Base-by-base conservation (phyloP, 1,139 yeast genomes). In the Yamadazyma triangularis region DNA sequence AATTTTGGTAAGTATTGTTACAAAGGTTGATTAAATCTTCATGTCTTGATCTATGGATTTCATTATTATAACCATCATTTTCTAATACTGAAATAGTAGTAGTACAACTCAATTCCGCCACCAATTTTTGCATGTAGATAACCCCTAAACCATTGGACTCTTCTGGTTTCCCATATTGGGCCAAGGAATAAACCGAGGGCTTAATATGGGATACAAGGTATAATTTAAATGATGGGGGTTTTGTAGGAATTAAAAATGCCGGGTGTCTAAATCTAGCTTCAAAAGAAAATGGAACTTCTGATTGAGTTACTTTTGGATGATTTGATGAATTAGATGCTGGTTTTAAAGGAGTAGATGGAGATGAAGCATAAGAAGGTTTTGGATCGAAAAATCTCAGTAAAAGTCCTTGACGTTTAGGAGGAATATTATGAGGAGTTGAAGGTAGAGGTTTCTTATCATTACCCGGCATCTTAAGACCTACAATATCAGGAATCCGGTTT, bases 111-210 rank as follows among this genome's bases (percentile, higher is more conserved):
- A 73, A 42, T n/a, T 60, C 65, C 4, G 71, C 51, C 8, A 43
- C 41, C 13, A 73, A 43, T 21, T 50, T 47, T 29, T 66, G 71
- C 24, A 73, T 41, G 40, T 65, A 71, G 0, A 73, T 49, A 10
- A 63, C 55, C 0, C 79, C 79, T 26, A 70, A 47, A 0, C 78
- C 78, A 34, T 72, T 70, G 23, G 64, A 56, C 24, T 65, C 68
- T 7, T 53, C 46, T 26, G 47, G 48, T 34, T 58, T 54, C 29
- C 45, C 50, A 25, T 48, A 4, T 44, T 64, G 49, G 31, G 57
- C 50, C 21, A 68, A 48, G 3, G 67, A 48, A 36, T 64, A 72
- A 15, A 51, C 44, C 2, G 53, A 27, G 1, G 77, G 76, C 7
- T 58, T 49, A 7, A 48, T 29, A 3, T 47, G 50, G 1, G 73